Conservation (phyloP, 257 asterid genomes). For the Nicotiana paniculata region DNA sequence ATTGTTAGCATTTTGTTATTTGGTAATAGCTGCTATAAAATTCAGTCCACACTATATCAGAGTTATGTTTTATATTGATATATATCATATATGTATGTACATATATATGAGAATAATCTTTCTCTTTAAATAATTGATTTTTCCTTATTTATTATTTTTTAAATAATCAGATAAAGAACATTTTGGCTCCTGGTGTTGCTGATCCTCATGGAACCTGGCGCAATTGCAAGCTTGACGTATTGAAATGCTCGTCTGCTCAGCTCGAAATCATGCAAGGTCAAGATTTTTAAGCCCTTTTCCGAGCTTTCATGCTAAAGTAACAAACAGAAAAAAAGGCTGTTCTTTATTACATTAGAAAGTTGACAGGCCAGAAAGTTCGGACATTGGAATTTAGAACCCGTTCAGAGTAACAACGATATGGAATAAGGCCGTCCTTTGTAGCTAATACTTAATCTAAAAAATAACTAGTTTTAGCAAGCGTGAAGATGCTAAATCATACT, state of each 20-base stretch:
- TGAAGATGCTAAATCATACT: no score
- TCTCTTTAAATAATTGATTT: not conserved
- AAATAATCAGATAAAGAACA: slow-evolving; percentile 40
- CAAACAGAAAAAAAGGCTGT: not conserved
- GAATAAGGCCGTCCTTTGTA: not conserved
- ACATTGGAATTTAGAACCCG: not conserved
- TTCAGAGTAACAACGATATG: not conserved
- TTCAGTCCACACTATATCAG: not conserved
- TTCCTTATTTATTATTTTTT: not conserved
- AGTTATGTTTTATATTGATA: not conserved
- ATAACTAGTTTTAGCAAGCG: not conserved
- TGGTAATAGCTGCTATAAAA: not conserved
- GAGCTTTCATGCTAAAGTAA: not conserved
- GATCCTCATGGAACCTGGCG: slow-evolving; percentile 56
- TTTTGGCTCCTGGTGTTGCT: slow-evolving; percentile 55
- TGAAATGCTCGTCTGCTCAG: slow-evolving; percentile 47
- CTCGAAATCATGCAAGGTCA: slow-evolving; percentile 52
- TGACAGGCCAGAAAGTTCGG: not conserved
- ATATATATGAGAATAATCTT: not conserved
- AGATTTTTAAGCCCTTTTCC: not conserved
- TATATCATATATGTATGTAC: not conserved
- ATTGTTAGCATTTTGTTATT: not conserved
- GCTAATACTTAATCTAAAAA: not conserved
- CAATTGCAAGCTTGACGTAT: slow-evolving; percentile 49
- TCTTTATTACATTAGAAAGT: not conserved